Percentiles rank a stretch among this genome's conserved stretches.
These are phyloP conservation scores for Ceratocystis ficicola DNA, from an alignment of 2,329 filamentous ascomycete species.

Conservation along the genomic window DNA sequence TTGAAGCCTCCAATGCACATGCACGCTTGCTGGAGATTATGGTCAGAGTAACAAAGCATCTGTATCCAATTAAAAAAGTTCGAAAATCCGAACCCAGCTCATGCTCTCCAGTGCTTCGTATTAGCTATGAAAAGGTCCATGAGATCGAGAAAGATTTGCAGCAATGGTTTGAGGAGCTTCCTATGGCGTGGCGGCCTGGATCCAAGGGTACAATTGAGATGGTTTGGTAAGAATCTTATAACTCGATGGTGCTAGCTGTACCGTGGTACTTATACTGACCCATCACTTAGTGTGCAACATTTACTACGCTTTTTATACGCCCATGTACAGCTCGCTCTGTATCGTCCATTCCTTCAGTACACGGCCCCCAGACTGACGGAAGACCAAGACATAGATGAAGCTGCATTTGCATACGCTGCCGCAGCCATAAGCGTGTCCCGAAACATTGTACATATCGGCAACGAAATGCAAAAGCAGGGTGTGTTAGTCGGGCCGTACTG, in stretches of 20 bases:
- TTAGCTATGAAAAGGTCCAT: slow-evolving; percentile 51
- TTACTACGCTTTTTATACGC: slow-evolving; percentile 68
- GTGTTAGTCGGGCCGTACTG: slow-evolving; percentile 72
- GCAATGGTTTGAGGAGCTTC: slow-evolving; percentile 54
- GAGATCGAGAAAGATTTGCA: slow-evolving; percentile 53
- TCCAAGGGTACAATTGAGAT: slow-evolving; percentile 63
- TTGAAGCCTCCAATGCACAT: slow-evolving; percentile 55
- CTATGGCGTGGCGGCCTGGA: slow-evolving; percentile 65
- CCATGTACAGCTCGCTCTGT: slow-evolving; percentile 71
- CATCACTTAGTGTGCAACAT: slow-evolving; percentile 49
- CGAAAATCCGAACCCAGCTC: slow-evolving; percentile 34
- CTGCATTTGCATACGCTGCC: slow-evolving; percentile 62
- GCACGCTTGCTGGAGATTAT: slow-evolving; percentile 52
- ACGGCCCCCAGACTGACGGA: slow-evolving; percentile 52
- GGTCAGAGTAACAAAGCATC: slow-evolving; percentile 50
- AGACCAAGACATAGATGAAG: slow-evolving; percentile 53
- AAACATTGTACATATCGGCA: slow-evolving; percentile 69
- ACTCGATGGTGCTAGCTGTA: not conserved
- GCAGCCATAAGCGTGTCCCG: slow-evolving; percentile 50
- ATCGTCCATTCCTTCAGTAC: slow-evolving; percentile 74
- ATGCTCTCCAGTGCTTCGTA: slow-evolving; percentile 35
- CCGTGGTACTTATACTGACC: not conserved
- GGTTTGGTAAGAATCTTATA: slow-evolving; percentile 49
- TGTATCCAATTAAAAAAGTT: slow-evolving; percentile 37
- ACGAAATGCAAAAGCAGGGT: slow-evolving; percentile 62